Evolutionary conservation across 208 protist species (phyloP).

Genomic region (Phytomonas serpens): DNA sequence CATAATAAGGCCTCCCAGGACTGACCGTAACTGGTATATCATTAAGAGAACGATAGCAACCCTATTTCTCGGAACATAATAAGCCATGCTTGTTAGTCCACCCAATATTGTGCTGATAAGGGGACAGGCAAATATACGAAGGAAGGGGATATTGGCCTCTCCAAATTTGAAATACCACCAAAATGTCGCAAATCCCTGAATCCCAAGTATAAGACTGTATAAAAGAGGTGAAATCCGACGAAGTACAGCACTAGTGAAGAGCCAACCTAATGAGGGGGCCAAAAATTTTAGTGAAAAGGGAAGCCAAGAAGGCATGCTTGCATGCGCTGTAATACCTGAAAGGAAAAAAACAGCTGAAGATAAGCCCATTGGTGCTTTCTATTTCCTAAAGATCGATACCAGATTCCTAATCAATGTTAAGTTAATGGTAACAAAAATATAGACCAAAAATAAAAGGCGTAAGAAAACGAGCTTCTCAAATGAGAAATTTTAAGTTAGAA

Average conservation of each 20-base stretch:
- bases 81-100: neutral
- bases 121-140: neutral
- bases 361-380: neutral
- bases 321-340: neutral
- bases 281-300: neutral
- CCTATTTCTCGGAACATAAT: neutral
- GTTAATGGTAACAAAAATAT: constrained; percentile 2
- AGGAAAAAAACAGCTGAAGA: neutral
- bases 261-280: neutral
- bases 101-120: neutral
- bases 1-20: constrained; percentile 36
- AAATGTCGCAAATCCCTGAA: neutral
- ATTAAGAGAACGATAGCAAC: neutral
- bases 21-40: neutral
- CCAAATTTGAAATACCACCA: neutral
- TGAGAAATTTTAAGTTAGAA: constrained; percentile 7
- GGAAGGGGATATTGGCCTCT: neutral
- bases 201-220: neutral
- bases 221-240: neutral
- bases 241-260: neutral
- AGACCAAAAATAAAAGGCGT: neutral
- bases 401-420: neutral
- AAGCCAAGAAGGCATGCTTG: neutral
- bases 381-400: neutral
- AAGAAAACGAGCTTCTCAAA: neutral